Percentiles rank a stretch among this genome's conserved stretches.
Evolutionary conservation across 2,329 filamentous ascomycete genomes (phyloP).

Genomic region (Cladosporium sphaerospermum): DNA sequence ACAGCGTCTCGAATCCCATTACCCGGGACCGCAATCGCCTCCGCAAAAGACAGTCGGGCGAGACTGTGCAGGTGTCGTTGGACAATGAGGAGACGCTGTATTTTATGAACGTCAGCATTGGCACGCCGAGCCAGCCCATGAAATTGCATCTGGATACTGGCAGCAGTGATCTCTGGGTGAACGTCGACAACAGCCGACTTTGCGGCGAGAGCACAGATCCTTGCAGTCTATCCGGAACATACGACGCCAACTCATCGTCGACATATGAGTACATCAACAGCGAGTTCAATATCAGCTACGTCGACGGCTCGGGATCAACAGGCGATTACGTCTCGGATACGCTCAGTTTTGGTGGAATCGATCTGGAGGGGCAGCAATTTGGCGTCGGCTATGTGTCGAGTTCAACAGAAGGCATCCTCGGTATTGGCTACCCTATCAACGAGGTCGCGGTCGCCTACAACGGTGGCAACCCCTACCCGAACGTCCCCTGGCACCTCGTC

Average conservation of each 20-base stretch:
- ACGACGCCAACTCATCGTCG: slow-evolving; percentile 64
- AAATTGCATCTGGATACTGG: slow-evolving; percentile 57
- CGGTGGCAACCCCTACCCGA: slow-evolving; percentile 45
- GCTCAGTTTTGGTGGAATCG: slow-evolving; percentile 52
- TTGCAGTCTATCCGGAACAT: slow-evolving; percentile 61
- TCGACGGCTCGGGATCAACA: slow-evolving; percentile 68
- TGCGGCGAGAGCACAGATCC: slow-evolving; percentile 45
- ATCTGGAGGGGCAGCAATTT: slow-evolving; percentile 58
- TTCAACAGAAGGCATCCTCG: slow-evolving; percentile 66
- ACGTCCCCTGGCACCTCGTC: slow-evolving; percentile 60
- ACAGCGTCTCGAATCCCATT: slow-evolving; percentile 36
- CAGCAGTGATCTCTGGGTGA: slow-evolving; percentile 60
- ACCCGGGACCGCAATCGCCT: slow-evolving; percentile 40
- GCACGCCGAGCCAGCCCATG: slow-evolving; percentile 51
- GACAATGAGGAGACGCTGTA: slow-evolving; percentile 57
- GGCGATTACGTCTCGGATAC: slow-evolving; percentile 79
- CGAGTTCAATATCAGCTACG: slow-evolving; percentile 82
- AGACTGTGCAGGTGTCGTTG: slow-evolving; percentile 41
- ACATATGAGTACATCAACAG: slow-evolving; percentile 68
- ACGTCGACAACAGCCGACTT: slow-evolving; percentile 55
- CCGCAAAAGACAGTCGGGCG: slow-evolving; percentile 34
- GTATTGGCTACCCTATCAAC: slow-evolving; percentile 74
- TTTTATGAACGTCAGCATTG: slow-evolving; percentile 52
- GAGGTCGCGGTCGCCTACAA: slow-evolving; percentile 65
- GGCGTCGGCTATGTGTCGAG: slow-evolving; percentile 62